Conservation (phyloP, 2,329 filamentous ascomycete genomes). For the Tolypocladium nubicola region DNA sequence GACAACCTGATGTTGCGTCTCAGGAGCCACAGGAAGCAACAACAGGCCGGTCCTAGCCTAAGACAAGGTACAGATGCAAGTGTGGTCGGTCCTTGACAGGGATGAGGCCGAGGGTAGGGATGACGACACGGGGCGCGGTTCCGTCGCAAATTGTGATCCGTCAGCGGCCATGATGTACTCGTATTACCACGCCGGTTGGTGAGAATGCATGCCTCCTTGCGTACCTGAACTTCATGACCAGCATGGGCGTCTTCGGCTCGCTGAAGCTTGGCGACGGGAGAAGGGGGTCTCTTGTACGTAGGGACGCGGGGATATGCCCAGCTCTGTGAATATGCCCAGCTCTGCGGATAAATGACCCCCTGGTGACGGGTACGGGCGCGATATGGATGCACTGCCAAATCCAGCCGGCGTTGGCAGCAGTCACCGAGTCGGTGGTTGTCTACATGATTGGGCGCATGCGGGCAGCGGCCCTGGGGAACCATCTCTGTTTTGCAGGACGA, state of each 20-base stretch:
- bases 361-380: background rate
- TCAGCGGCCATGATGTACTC: background rate
- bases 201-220: background rate
- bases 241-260: background rate
- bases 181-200: background rate
- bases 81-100: background rate
- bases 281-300: background rate
- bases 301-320: background rate
- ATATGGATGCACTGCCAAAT: background rate
- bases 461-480: background rate
- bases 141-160: background rate
- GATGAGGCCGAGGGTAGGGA: background rate
- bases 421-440: background rate
- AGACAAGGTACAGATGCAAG: background rate
- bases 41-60: background rate
- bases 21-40: background rate
- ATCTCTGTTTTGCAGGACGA: background rate
- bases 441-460: background rate
- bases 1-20: background rate
- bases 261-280: background rate
- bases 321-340: background rate
- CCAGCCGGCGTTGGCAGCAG: background rate
- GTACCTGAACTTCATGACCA: background rate
- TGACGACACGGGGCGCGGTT: background rate
- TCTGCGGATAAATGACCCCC: background rate